These are phyloP conservation scores for Plenodomus biglobosus DNA, from an alignment of 2,329 filamentous ascomycete genomes.

Conservation along the genomic window DNA sequence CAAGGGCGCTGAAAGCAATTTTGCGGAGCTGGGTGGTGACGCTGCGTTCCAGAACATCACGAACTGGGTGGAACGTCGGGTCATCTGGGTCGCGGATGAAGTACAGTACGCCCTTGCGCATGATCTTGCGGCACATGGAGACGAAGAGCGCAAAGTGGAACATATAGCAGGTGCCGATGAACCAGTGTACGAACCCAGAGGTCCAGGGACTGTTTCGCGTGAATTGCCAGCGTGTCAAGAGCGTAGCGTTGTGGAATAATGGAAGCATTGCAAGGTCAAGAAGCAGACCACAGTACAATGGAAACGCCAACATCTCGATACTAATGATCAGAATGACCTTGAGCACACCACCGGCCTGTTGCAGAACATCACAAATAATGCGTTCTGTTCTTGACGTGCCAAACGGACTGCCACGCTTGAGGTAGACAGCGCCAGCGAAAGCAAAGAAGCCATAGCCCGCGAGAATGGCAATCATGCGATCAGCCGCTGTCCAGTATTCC, in stretches of 20 bases:
- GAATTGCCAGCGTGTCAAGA: slow-evolving; percentile 77
- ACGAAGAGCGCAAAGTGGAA: slow-evolving; percentile 99
- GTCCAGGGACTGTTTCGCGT: slow-evolving; percentile 78
- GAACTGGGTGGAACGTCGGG: slow-evolving; percentile 95
- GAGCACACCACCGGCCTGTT: slow-evolving; percentile 93
- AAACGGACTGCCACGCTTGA: slow-evolving; percentile 71
- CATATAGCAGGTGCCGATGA: slow-evolving; percentile 98
- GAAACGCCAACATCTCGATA: slow-evolving; percentile 98
- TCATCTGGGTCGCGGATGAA: slow-evolving; percentile 98
- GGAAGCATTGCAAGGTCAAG: slow-evolving; percentile 87
- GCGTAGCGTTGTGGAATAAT: slow-evolving; percentile 78
- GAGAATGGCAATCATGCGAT: slow-evolving; percentile 71
- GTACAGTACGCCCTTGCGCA: slow-evolving; percentile 92
- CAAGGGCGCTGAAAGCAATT: slow-evolving; percentile 91
- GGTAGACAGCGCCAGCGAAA: slow-evolving; percentile 73
- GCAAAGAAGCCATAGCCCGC: slow-evolving; percentile 80
- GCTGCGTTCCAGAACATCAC: slow-evolving; percentile 91
- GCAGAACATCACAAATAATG: slow-evolving; percentile 75
- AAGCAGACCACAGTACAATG: slow-evolving; percentile 89
- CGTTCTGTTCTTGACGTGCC: slow-evolving; percentile 67
- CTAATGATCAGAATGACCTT: slow-evolving; percentile 98
- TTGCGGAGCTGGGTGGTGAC: slow-evolving; percentile 92
- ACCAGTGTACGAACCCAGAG: slow-evolving; percentile 97
- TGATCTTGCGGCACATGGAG: slow-evolving; percentile 97
- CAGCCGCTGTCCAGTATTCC: slow-evolving; percentile 53